phyloP scores from a whole-genome alignment of 768 basidiomycete genomes.

The Coprinopsis cinerea region DNA sequence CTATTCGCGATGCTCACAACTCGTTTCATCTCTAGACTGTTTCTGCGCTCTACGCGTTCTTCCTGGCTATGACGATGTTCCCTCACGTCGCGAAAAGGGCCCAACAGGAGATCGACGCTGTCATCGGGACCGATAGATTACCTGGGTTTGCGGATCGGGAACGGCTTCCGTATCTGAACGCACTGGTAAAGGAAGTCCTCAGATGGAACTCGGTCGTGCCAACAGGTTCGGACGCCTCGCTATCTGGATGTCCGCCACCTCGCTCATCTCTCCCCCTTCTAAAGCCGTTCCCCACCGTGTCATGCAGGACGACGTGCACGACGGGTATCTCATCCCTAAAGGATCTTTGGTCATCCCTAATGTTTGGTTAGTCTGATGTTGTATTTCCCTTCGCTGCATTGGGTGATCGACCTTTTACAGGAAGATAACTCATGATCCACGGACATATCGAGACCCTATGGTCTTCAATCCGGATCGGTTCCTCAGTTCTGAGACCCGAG shows the following conservation, averaged over 20 bases:
- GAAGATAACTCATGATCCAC: slow-evolving; percentile 50
- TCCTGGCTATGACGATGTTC: slow-evolving; percentile 53
- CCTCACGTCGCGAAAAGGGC: slow-evolving; percentile 55
- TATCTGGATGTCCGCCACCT: slow-evolving; percentile 8
- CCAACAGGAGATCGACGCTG: slow-evolving; percentile 55
- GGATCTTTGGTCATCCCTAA: slow-evolving; percentile 49
- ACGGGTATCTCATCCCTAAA: slow-evolving; percentile 58
- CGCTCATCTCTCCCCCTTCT: slow-evolving; percentile 4
- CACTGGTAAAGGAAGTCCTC: slow-evolving; percentile 52
- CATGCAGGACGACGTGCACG: slow-evolving; percentile 55
- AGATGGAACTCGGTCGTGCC: slow-evolving; percentile 45
- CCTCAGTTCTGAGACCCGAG: slow-evolving; percentile 35
- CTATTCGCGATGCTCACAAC: slow-evolving; percentile 1
- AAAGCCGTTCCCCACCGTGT: slow-evolving; percentile 50
- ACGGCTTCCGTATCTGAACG: slow-evolving; percentile 54
- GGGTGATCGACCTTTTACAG: slow-evolving; percentile 18
- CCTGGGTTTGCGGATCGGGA: slow-evolving; percentile 55
- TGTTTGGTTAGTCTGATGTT: slow-evolving; percentile 31
- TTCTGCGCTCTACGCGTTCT: slow-evolving; percentile 54
- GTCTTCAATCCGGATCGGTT: slow-evolving; percentile 59
- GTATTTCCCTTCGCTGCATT: not conserved
- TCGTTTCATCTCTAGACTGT: slow-evolving; percentile 40
- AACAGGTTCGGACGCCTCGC: slow-evolving; percentile 27
- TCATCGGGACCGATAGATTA: slow-evolving; percentile 54
- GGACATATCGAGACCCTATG: slow-evolving; percentile 47